phyloP scores from a whole-genome alignment of 371 early-diverging fungal species.

The Rhizomucor pusillus region DNA sequence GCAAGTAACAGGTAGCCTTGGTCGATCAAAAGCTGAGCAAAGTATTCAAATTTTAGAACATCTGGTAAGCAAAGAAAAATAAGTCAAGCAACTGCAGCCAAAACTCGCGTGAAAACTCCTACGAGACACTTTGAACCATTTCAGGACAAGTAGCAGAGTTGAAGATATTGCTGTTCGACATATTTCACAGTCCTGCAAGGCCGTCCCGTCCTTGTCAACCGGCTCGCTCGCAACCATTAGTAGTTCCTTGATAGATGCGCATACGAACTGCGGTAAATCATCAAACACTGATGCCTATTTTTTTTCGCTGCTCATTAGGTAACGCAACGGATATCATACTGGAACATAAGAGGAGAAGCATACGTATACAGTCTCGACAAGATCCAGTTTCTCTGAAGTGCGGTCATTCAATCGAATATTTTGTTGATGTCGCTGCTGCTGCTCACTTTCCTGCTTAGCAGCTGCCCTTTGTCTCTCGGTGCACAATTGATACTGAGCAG shows the following conservation, averaged over 20 bases:
- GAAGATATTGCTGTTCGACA: conserved; percentile 71
- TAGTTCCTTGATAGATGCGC: conserved; percentile 7
- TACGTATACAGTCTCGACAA: too few species aligned
- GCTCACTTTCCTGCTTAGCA: background rate
- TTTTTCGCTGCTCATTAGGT: too few species aligned
- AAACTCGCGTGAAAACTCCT: conserved; percentile 5
- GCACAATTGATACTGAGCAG: conserved; percentile 58
- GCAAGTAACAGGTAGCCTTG: conserved; percentile 71
- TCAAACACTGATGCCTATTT: too few species aligned
- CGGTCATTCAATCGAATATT: background rate
- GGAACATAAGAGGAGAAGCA: too few species aligned
- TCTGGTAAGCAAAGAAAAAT: conserved; percentile 33
- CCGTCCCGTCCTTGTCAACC: conserved; percentile 41
- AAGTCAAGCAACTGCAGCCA: background rate
- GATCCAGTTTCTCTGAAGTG: background rate
- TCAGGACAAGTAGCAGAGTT: conserved; percentile 63
- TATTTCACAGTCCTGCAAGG: conserved; percentile 64
- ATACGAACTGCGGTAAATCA: background rate
- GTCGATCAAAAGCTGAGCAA: conserved; percentile 75
- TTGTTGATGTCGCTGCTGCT: too few species aligned
- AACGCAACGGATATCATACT: too few species aligned
- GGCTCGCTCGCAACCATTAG: conserved; percentile 23
- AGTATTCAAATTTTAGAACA: conserved; percentile 72
- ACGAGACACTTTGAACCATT: conserved; percentile 71
- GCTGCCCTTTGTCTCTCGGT: conserved; percentile 44